Evolutionary conservation across 2,329 filamentous ascomycete genomes (phyloP).

Genomic region (Alternaria novae-zelandiae): DNA sequence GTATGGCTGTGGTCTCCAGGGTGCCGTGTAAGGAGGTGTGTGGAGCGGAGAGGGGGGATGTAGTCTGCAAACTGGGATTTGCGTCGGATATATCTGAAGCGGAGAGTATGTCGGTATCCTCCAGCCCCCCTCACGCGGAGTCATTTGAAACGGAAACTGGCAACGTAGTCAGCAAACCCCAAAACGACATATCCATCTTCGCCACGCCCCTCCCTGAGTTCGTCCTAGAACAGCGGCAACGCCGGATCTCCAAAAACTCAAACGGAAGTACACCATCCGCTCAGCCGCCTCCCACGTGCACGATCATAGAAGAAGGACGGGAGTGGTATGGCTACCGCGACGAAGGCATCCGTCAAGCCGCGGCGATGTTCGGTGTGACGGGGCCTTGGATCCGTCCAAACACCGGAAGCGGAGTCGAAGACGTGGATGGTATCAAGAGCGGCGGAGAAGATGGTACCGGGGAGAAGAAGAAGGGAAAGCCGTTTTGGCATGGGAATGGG

Average conservation of each 20-base stretch:
- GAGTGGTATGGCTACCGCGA: neutral
- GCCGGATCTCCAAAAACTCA: too few species aligned
- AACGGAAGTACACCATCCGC: too few species aligned
- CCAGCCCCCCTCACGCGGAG: too few species aligned
- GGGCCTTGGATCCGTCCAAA: neutral
- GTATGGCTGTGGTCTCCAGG: neutral
- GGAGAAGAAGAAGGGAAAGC: rapidly evolving
- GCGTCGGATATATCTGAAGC: too few species aligned
- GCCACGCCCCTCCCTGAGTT: neutral
- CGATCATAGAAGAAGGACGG: neutral
- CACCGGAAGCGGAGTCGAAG: too few species aligned
- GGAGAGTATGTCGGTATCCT: too few species aligned
- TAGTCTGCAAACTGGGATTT: neutral
- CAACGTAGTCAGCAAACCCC: rapidly evolving
- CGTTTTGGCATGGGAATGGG: neutral
- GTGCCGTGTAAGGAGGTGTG: neutral
- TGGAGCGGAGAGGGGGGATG: neutral
- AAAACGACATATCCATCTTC: neutral
- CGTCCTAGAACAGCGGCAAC: neutral
- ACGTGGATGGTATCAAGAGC: neutral
- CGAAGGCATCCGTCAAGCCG: neutral
- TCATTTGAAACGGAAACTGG: rapidly evolving
- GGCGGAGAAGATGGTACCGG: rapidly evolving
- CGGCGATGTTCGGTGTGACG: neutral
- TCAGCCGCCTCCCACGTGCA: neutral